Base-by-base conservation (phyloP, 371 early-diverging fungal genomes). In the Fennellomyces sp. region DNA sequence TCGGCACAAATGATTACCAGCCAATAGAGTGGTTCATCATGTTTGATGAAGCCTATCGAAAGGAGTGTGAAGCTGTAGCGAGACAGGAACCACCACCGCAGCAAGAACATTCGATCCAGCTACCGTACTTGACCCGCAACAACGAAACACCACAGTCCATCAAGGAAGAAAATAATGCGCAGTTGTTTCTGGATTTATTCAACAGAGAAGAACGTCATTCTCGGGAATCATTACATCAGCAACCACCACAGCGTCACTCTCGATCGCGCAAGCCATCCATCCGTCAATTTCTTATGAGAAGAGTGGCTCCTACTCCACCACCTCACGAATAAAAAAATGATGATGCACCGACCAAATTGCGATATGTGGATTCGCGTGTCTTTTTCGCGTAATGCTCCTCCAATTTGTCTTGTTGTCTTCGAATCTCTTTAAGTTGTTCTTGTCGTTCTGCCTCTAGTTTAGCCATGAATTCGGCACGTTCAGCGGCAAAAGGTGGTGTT, bases 381-480 rank as follows among this genome's bases (percentile, higher is more conserved):
- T 61, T 50, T 58, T 66, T 70, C 7, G 64, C 64, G 57, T 65
- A 70, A 13, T 58, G 41, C 58, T 70, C 70, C 17, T 70, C 70
- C 17, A 70, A 27, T 27, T 63, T 65, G 28, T 70, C 70, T 8
- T 49, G 50, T n/a, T 65, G 53, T 10, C 48, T 58, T n/a, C 47
- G 65, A 10, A 62, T 23, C 29, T 58, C 21, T 13, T 39, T 33
- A 26, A 65, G 57, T 21, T 48, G 47, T 13, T 56, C 54, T 26
- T 51, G 17, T 29, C 60, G 56, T 17, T 58, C 51, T 15, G 10
- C 27, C 15, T 58, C 39, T 2, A 65, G 28, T 11, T 62, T 49
- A 12, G 27, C 50, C 28, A 62, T 36, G 29, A 56, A 66, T 21
- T 47, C 28, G 1, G 39, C 59, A 19, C 52, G 31, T 50, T 66